Percentiles rank a stretch among this genome's conserved stretches.
These are phyloP conservation scores for Multifurca ochricompacta DNA, from an alignment of 768 basidiomycete genomes.

Conservation along the genomic window DNA sequence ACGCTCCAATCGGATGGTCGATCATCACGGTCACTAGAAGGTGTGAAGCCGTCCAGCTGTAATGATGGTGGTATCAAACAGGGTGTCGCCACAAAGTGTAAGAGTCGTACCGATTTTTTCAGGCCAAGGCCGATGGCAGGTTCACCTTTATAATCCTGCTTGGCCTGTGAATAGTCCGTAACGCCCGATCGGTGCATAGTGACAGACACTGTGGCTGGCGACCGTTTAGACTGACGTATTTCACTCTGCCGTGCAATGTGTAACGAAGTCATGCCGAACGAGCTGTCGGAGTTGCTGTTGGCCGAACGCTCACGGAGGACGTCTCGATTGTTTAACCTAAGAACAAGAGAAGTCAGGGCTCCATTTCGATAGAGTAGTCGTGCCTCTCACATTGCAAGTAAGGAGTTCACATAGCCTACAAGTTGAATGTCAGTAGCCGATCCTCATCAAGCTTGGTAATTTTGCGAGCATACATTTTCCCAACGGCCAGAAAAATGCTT, in stretches of 20 bases:
- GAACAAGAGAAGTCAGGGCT: not conserved
- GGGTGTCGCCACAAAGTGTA: not conserved
- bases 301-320: not conserved
- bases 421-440: conserved; percentile 1
- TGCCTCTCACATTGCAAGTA: conserved; percentile 40
- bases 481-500: conserved; percentile 44
- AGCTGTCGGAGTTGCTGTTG: too few relatives aligned
- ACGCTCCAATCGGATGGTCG: not conserved
- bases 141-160: not conserved
- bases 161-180: not conserved
- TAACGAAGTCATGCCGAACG: not conserved
- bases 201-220: not conserved
- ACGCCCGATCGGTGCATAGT: not conserved
- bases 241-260: not conserved
- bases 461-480: conserved; percentile 37
- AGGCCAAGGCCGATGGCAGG: not conserved
- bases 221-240: not conserved
- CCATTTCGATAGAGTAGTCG: not conserved
- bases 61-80: not conserved
- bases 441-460: not conserved
- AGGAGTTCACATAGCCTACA: conserved; percentile 44
- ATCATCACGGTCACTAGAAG: not conserved
- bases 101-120: not conserved
- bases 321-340: conserved; percentile 11
- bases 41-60: not conserved